These are phyloP conservation scores for Barnettozyma californica DNA, from an alignment of 805 yeast species.

Conservation along the genomic window DNA sequence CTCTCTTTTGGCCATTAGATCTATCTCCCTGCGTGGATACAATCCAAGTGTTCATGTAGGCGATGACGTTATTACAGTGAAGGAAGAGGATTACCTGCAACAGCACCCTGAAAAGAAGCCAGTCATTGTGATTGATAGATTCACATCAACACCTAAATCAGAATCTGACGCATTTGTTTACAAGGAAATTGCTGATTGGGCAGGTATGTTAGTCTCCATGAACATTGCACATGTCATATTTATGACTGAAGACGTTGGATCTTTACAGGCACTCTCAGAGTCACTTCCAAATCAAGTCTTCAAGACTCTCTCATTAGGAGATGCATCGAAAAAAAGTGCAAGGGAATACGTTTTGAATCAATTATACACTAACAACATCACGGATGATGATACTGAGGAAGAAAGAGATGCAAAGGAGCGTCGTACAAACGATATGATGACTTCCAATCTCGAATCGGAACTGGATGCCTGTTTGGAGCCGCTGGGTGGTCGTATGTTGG, in stretches of 20 bases:
- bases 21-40: slow-evolving; percentile 48
- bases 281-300: slow-evolving; percentile 86
- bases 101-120: slow-evolving; percentile 85
- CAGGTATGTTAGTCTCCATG: slow-evolving; percentile 65
- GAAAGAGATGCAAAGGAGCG: slow-evolving; percentile 24
- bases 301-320: slow-evolving; percentile 67
- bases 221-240: slow-evolving; percentile 87
- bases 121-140: slow-evolving; percentile 77
- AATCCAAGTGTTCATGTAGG: slow-evolving; percentile 29
- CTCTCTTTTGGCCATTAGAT: slow-evolving; percentile 67
- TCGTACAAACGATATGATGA: slow-evolving; percentile 4
- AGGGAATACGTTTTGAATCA: slow-evolving; percentile 61
- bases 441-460: slow-evolving; percentile 20
- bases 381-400: slow-evolving; percentile 12
- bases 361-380: slow-evolving; percentile 27
- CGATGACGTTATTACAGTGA: slow-evolving; percentile 32
- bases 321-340: slow-evolving; percentile 73
- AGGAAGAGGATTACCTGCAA: slow-evolving; percentile 78
- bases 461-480: slow-evolving; percentile 61
- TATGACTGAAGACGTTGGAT: slow-evolving; percentile 80
- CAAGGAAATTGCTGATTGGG: slow-evolving; percentile 82
- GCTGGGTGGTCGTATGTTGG: slow-evolving; percentile 92
- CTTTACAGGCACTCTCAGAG: slow-evolving; percentile 58
- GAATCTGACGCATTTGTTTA: slow-evolving; percentile 62
- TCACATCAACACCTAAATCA: slow-evolving; percentile 48